These are phyloP conservation scores for Rubus idaeus DNA, from an alignment of 306 rosid species.

Conservation along the genomic window DNA sequence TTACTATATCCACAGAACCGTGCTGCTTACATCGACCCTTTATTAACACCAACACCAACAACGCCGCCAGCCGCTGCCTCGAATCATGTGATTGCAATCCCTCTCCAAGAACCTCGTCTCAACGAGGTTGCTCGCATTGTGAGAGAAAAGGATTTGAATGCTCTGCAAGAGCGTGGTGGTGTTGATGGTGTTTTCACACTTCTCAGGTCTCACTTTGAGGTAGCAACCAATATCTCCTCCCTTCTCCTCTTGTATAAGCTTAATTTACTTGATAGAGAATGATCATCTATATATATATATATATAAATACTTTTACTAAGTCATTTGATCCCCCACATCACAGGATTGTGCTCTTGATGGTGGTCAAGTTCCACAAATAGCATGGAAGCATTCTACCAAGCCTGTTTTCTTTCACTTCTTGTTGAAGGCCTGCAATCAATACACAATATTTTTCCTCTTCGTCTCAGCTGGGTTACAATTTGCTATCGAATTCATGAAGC, in stretches of 20 bases:
- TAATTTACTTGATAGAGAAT: neutral
- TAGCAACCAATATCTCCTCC: slow-evolving; percentile 5
- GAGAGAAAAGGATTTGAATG: slow-evolving; percentile 30
- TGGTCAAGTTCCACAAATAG: neutral
- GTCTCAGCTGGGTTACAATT: slow-evolving; percentile 47
- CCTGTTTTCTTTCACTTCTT: slow-evolving; percentile 29
- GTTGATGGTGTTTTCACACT: slow-evolving; percentile 23
- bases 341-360: slow-evolving; percentile 7
- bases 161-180: slow-evolving; percentile 33
- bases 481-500: slow-evolving; percentile 34
- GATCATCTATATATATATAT: neutral
- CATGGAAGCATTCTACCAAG: neutral
- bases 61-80: slow-evolving; percentile 18
- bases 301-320: neutral
- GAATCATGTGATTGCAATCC: slow-evolving; percentile 20
- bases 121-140: slow-evolving; percentile 32
- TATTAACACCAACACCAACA: neutral
- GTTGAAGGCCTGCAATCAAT: slow-evolving; percentile 29
- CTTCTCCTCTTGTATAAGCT: neutral
- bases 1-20: neutral
- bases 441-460: slow-evolving; percentile 31
- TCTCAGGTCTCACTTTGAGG: slow-evolving; percentile 34
- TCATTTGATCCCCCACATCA: neutral
- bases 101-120: neutral
- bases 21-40: neutral